These are phyloP conservation scores for Coleophoma crateriformis DNA, from an alignment of 2,329 filamentous ascomycete species.

Conservation along the genomic window DNA sequence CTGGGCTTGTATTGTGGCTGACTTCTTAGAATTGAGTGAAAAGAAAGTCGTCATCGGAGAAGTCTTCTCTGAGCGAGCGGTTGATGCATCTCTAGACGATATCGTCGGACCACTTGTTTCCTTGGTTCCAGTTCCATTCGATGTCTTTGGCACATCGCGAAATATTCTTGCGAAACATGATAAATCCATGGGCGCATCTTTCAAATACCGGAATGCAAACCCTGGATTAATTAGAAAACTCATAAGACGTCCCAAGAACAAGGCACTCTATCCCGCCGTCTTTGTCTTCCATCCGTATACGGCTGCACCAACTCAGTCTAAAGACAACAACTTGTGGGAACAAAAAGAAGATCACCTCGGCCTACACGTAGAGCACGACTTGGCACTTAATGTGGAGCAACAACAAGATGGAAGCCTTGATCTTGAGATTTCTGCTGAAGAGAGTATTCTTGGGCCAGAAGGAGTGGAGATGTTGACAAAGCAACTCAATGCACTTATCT, in stretches of 20 bases:
- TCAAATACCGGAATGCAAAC: not conserved
- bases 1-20: constrained; percentile 23
- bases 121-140: constrained; percentile 27
- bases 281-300: constrained; percentile 26
- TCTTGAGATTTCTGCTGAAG: constrained; percentile 22
- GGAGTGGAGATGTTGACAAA: constrained; percentile 24
- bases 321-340: constrained; percentile 15
- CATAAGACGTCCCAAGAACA: constrained; percentile 18
- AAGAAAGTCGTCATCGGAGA: constrained; percentile 25
- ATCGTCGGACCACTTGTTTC: constrained; percentile 27
- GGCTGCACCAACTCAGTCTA: not conserved
- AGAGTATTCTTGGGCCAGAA: constrained; percentile 19
- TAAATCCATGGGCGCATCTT: not conserved
- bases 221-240: constrained; percentile 6
- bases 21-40: constrained; percentile 20
- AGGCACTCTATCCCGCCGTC: constrained; percentile 26
- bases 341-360: constrained; percentile 22
- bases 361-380: constrained; percentile 28
- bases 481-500: constrained; percentile 25
- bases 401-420: constrained; percentile 12
- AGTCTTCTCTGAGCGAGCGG: constrained; percentile 25
- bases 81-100: constrained; percentile 21
- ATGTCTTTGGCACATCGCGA: constrained; percentile 16
- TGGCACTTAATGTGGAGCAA: constrained; percentile 28
- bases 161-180: constrained; percentile 13